Base-by-base conservation (phyloP, 2,329 filamentous ascomycete genomes). In the Diaporthe capsici region DNA sequence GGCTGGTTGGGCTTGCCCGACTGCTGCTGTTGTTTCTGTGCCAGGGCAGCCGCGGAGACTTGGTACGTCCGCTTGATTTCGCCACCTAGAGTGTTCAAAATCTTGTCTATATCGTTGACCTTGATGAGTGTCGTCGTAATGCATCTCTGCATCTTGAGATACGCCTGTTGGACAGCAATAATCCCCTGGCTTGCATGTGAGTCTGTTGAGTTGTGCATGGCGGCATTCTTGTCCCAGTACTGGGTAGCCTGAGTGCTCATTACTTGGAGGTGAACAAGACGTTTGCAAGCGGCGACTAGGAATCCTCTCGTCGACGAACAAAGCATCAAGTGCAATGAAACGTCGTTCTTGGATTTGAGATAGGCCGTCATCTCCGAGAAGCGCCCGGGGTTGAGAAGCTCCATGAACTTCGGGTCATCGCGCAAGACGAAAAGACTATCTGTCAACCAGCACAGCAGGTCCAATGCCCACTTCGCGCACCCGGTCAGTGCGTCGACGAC, bases 391-490 rank as follows among this genome's bases (percentile, higher is more conserved):
- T 83, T 81, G n/a, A 92, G 84, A 5, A 90, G 85, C 55, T 84
- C 84, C 80, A 88, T 86, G 77, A 91, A 90, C 63, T 86, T 85
- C 4, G 81, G 80, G 75, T 91, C 89, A 68, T 88, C 86, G 68
- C 89, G 85, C 15, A 93, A 86, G 55, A 87, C 84, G 76, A 92
- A 90, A 2, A 93, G 84, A 25, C 86, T 87, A 79, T 93, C 90
- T n/a, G 86, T 85, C 15, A 93, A 82, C 90, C 91, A 93, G 3
- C 89, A 87, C 61, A 93, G 83, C 20, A 97, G 86, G 76, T 96
- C 93, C 49, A 95, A 87, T 0, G 91, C 91, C 96, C 96, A 98
- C 81, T 90, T 92, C 5, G 94, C 91, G 73, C 95, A 93, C 31
- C 94, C 94, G 7, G 92, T 90, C 15, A 97, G 86, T 60, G 92